Conservation (phyloP, 106 monocot species). For the Triglochin maritima region DNA sequence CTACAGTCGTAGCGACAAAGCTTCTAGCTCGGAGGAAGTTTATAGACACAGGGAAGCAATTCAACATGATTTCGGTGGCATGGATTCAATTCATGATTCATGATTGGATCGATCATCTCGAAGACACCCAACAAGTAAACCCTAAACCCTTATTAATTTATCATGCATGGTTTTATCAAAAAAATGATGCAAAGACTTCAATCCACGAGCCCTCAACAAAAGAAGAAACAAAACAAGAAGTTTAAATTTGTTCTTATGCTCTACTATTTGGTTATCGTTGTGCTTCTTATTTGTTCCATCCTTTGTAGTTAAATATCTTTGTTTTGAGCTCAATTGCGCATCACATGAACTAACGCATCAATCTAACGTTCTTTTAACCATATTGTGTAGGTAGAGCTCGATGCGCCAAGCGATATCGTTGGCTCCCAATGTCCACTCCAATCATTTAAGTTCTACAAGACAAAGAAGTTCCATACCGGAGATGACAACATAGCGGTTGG, state of each 20-base stretch:
- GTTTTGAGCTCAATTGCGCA: not conserved
- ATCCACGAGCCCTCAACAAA: not conserved
- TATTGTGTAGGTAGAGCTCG: constrained; percentile 23
- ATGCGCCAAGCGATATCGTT: constrained; percentile 21
- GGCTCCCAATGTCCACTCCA: constrained; percentile 37
- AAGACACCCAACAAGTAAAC: constrained; percentile 40
- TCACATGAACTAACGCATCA: not conserved
- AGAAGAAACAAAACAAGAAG: not conserved
- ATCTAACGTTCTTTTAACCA: not conserved
- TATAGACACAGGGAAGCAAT: constrained; percentile 55
- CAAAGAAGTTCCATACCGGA: constrained; percentile 23
- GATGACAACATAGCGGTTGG: constrained; percentile 20
- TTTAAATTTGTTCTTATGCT: not conserved
- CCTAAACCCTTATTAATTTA: not conserved
- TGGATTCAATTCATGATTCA: constrained; percentile 77
- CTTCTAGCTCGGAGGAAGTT: constrained; percentile 30
- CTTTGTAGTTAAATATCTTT: not conserved
- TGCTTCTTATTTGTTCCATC: too few relatives aligned
- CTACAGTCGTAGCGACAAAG: constrained; percentile 43
- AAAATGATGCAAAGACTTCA: not conserved
- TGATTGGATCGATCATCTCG: constrained; percentile 63
- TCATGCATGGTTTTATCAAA: not conserved
- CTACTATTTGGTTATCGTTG: too few relatives aligned
- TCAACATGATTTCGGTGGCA: constrained; percentile 48
- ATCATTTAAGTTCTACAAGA: constrained; percentile 35